These are phyloP conservation scores for Penicillium paneum DNA, from an alignment of 2,329 filamentous ascomycete genomes.

Conservation along the genomic window DNA sequence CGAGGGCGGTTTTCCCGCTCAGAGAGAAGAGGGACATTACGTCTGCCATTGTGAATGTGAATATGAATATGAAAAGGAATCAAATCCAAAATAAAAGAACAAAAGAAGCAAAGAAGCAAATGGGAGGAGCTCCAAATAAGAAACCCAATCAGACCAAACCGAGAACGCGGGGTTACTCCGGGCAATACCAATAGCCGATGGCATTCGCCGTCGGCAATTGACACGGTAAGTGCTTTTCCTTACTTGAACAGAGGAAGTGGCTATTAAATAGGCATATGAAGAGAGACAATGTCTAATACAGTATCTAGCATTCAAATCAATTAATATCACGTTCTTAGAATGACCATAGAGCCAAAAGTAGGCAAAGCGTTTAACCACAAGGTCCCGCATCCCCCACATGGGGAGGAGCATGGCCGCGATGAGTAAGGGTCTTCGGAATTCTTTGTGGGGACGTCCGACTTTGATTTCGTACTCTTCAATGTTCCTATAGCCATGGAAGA, in stretches of 20 bases:
- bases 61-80: background rate
- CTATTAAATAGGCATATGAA: background rate
- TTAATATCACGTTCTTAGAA: background rate
- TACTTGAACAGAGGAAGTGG: background rate
- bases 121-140: background rate
- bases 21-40: constrained; percentile 39
- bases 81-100: background rate
- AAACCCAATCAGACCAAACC: background rate
- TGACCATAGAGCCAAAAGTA: background rate
- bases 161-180: constrained; percentile 3
- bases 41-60: constrained; percentile 24
- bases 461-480: background rate
- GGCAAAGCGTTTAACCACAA: background rate
- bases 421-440: constrained; percentile 11
- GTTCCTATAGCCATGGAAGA: constrained; percentile 1
- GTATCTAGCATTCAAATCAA: background rate
- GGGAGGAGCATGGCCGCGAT: constrained; percentile 13
- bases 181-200: constrained; percentile 9
- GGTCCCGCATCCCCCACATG: background rate
- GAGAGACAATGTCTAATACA: background rate
- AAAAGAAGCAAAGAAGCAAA: background rate
- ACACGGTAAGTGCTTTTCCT: background rate
- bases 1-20: constrained; percentile 43
- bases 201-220: constrained; percentile 16
- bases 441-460: constrained; percentile 10